phyloP scores from a whole-genome alignment of 1,139 yeast species.

The Candida smagusa region DNA sequence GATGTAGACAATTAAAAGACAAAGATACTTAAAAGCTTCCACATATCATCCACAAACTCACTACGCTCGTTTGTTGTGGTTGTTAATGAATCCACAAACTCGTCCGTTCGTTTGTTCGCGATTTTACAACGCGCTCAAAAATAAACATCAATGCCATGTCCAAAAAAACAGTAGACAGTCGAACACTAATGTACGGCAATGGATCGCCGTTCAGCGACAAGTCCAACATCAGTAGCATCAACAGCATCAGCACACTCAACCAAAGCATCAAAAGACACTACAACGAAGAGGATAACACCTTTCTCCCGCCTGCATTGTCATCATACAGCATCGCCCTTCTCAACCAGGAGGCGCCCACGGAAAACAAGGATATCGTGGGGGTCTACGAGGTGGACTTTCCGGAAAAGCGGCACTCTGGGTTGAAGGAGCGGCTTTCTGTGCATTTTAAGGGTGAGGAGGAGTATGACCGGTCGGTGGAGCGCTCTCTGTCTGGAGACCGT shows the following conservation, averaged over 20 bases:
- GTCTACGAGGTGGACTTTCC: constrained; percentile 35
- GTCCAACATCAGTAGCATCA: neutral
- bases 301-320: constrained; percentile 64
- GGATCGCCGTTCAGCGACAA: constrained; percentile 3
- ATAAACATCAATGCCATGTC: neutral
- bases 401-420: constrained; percentile 15
- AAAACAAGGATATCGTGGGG: constrained; percentile 22
- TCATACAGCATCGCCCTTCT: constrained; percentile 47
- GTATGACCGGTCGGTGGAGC: no score
- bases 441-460: constrained; percentile 23
- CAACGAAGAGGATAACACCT: constrained; percentile 51
- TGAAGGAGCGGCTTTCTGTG: constrained; percentile 32
- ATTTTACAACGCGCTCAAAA: neutral
- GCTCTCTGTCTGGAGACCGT: neutral
- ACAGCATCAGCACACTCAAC: constrained; percentile 2
- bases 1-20: no score
- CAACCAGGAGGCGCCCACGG: constrained; percentile 8
- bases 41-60: no score
- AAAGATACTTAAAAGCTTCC: no score
- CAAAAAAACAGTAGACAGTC: neutral
- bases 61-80: no score
- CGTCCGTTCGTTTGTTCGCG: neutral
- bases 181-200: constrained; percentile 1
- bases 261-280: constrained; percentile 15
- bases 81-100: no score